These are phyloP conservation scores for Dictyostelium discoideum DNA, from an alignment of 78 protist genomes.

Conservation along the genomic window dicty_2.7 NC_007090.3:5430501-5431000, in stretches of 20 bases:
- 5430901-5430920: neutral
- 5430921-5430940: neutral
- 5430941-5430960: neutral
- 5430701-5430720: constrained; percentile 13
- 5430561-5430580: neutral
- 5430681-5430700: neutral
- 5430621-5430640: too few species aligned
- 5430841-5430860: constrained; percentile 52
- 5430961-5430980: constrained; percentile 63
- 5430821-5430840: constrained; percentile 58
- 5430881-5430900: neutral
- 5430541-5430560: neutral
- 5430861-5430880: neutral
- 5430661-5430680: too few species aligned
- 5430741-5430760: neutral
- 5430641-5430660: too few species aligned
- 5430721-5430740: constrained; percentile 25
- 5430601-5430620: neutral
- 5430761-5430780: neutral
- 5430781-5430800: neutral
- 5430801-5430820: constrained; percentile 29
- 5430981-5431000: neutral
- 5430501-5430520: neutral
- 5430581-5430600: neutral
- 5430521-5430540: neutral